These are phyloP conservation scores for Hortaea werneckii DNA, from an alignment of 2,329 filamentous ascomycete genomes.

Conservation along the genomic window DNA sequence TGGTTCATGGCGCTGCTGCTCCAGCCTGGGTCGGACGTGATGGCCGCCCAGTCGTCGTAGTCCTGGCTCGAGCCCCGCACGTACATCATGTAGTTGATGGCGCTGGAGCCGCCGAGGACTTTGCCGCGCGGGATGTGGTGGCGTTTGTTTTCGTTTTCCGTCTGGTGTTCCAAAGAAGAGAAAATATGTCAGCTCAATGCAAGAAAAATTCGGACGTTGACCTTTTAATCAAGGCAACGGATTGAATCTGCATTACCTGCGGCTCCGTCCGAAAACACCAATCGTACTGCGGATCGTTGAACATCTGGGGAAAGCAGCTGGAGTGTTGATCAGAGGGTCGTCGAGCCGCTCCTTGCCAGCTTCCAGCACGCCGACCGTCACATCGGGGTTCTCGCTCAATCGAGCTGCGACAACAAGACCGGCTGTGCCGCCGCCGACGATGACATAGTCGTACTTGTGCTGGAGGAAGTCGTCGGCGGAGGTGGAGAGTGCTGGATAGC, in stretches of 20 bases:
- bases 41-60: constrained; percentile 26
- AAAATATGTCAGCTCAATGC: too few relatives aligned
- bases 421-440: constrained; percentile 24
- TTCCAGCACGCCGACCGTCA: constrained; percentile 25
- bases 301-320: constrained; percentile 5
- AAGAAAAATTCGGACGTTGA: too few relatives aligned
- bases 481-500: constrained; percentile 13
- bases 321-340: constrained; percentile 8
- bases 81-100: constrained; percentile 31
- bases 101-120: constrained; percentile 13
- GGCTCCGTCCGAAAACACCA: constrained; percentile 7
- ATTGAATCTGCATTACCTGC: neutral
- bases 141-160: constrained; percentile 13
- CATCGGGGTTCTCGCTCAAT: constrained; percentile 20
- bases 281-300: constrained; percentile 12
- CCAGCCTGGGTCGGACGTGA: constrained; percentile 14
- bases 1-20: constrained; percentile 18
- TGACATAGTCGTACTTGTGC: constrained; percentile 18
- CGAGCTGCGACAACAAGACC: constrained; percentile 22
- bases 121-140: constrained; percentile 24
- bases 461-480: constrained; percentile 17
- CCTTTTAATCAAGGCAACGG: too few relatives aligned
- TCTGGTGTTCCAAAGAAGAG: too few relatives aligned
- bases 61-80: constrained; percentile 24
- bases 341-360: constrained; percentile 17